These are phyloP conservation scores for Gaeumannomyces tritici DNA, from an alignment of 2,329 filamentous ascomycete species.

Conservation along the genomic window DNA sequence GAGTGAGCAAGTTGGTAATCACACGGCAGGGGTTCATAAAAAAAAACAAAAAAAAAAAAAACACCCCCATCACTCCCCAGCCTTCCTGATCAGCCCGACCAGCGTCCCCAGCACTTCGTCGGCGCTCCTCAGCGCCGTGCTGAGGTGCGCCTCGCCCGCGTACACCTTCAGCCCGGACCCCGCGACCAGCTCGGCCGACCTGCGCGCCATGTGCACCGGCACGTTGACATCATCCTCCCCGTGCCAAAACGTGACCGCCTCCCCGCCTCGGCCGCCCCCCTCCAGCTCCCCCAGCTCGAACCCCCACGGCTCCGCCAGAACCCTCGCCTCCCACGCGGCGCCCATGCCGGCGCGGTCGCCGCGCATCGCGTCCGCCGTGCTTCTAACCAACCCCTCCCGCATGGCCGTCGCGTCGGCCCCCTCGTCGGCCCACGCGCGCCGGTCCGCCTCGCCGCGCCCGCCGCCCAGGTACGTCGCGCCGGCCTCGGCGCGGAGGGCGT, in stretches of 20 bases:
- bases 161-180: slow-evolving; percentile 10
- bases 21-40: no score
- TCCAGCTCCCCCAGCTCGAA: slow-evolving; percentile 13
- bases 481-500: slow-evolving; percentile 3
- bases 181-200: slow-evolving; percentile 9
- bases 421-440: not conserved
- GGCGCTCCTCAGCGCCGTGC: slow-evolving; percentile 8
- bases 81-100: not conserved
- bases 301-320: slow-evolving; percentile 11
- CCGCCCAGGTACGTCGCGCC: not conserved
- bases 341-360: slow-evolving; percentile 7
- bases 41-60: no score
- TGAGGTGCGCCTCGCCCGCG: slow-evolving; percentile 11
- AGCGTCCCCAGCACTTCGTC: slow-evolving; percentile 10
- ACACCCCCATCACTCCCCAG: no score
- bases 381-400: not conserved
- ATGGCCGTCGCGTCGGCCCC: slow-evolving; percentile 1
- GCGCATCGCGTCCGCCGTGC: slow-evolving; percentile 1
- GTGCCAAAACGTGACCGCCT: slow-evolving; percentile 12
- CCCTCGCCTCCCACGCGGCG: slow-evolving; percentile 7
- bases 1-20: no score
- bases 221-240: slow-evolving; percentile 13
- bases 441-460: slow-evolving; percentile 2
- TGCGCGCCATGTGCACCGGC: slow-evolving; percentile 13
- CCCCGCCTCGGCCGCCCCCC: slow-evolving; percentile 4